Evolutionary conservation across 116 monocot species (phyloP).

Genomic region (Iris pallida): DNA sequence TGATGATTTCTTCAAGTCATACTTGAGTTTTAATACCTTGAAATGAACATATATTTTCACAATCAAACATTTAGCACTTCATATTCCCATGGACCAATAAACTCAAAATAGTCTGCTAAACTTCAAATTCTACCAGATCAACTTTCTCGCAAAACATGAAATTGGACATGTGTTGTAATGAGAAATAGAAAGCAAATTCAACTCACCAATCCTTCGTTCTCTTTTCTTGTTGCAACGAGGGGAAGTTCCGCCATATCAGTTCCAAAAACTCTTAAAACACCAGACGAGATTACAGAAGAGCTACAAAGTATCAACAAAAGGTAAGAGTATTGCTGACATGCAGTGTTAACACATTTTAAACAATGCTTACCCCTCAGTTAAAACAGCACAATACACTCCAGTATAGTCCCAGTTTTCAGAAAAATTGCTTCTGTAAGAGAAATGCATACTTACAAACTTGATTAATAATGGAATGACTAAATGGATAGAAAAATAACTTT

Average conservation of each 20-base stretch:
- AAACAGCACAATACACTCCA: conserved; percentile 12
- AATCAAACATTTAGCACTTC: too few relatives aligned
- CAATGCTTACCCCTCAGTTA: conserved; percentile 1
- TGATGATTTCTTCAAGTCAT: too few relatives aligned
- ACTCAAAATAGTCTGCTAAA: too few relatives aligned
- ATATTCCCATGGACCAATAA: too few relatives aligned
- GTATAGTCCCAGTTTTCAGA: neutral
- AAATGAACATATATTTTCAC: too few relatives aligned
- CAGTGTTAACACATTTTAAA: neutral
- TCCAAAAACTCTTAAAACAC: conserved; percentile 4
- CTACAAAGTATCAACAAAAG: conserved; percentile 8
- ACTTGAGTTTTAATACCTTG: too few relatives aligned
- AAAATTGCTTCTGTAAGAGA: conserved; percentile 43
- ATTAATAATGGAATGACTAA: neutral
- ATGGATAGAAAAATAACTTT: neutral
- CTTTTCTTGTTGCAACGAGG: conserved; percentile 12
- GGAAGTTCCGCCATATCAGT: conserved; percentile 11
- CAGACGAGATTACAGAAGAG: conserved; percentile 7
- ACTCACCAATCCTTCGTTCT: conserved; percentile 9
- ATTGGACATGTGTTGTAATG: too few relatives aligned
- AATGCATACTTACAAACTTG: too few relatives aligned
- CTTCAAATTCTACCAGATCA: too few relatives aligned
- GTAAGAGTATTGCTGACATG: neutral
- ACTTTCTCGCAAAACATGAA: too few relatives aligned
- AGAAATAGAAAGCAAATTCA: neutral